Evolutionary conservation across 2,329 filamentous ascomycete genomes (phyloP).

Genomic region (Fusarium sp.): DNA sequence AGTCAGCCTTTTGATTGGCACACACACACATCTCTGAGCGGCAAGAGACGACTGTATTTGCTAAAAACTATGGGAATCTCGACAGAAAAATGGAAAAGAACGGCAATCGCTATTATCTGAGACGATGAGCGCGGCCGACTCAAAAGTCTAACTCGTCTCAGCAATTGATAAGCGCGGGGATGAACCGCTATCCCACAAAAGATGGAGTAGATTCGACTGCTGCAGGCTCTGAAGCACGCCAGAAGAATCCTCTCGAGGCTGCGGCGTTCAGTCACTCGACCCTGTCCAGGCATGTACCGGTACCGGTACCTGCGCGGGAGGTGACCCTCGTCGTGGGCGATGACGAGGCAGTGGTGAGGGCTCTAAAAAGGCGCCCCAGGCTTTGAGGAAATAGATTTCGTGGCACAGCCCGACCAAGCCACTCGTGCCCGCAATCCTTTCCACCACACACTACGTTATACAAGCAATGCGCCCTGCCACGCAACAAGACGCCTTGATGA

Average conservation of each 20-base stretch:
- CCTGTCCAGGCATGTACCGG: conserved; percentile 25
- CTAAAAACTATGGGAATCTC: conserved; percentile 32
- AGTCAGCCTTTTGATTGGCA: conserved; percentile 23
- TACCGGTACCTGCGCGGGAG: conserved; percentile 41
- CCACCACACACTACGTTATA: conserved; percentile 6
- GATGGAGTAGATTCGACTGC: conserved; percentile 15
- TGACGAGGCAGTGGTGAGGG: conserved; percentile 52
- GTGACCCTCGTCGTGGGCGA: conserved; percentile 45
- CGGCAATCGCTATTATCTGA: conserved; percentile 31
- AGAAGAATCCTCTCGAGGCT: conserved; percentile 18
- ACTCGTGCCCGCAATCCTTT: conserved; percentile 31
- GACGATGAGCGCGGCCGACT: conserved; percentile 12
- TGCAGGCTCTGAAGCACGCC: conserved; percentile 13
- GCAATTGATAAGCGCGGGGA: conserved; percentile 33
- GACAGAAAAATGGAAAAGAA: conserved; percentile 29
- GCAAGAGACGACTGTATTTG: conserved; percentile 15
- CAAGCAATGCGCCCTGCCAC: conserved; percentile 33
- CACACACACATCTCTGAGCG: conserved; percentile 21
- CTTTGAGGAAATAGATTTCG: conserved; percentile 25
- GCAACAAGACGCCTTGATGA: conserved; percentile 1
- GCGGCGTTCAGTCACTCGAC: conserved; percentile 31
- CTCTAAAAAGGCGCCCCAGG: conserved; percentile 14
- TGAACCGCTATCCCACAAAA: conserved; percentile 13
- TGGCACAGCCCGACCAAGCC: conserved; percentile 43
- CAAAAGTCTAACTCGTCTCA: conserved; percentile 23